phyloP scores from a whole-genome alignment of 345 rosid species.

The Tarenaya hassleriana region DNA sequence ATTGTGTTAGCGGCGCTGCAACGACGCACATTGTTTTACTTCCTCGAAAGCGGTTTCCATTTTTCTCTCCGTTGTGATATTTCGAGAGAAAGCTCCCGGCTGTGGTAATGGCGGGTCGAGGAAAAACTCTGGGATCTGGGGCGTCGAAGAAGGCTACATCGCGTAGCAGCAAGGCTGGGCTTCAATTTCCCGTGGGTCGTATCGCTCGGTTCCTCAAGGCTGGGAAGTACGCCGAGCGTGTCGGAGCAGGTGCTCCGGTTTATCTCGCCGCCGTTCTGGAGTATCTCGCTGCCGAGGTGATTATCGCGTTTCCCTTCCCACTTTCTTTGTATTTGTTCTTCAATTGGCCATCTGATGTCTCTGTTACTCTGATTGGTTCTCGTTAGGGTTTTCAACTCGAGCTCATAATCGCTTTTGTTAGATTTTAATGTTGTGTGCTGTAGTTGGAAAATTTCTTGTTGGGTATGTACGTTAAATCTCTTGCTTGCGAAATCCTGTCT shows the following conservation, averaged over 20 bases:
- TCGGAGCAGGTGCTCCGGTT: conserved; percentile 97
- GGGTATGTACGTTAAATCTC: background rate
- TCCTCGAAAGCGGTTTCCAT: background rate
- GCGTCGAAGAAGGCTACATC: conserved; percentile 79
- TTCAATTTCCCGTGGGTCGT: conserved; percentile 92
- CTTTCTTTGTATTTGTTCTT: background rate
- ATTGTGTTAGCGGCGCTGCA: conserved; percentile 7
- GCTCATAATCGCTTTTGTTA: background rate
- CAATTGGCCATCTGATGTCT: background rate
- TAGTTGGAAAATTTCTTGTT: background rate
- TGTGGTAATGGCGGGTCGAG: conserved; percentile 69
- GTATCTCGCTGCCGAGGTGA: conserved; percentile 89
- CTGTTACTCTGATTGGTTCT: background rate
- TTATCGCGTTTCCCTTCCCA: background rate
- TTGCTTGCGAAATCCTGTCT: background rate
- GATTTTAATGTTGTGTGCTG: background rate
- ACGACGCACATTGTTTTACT: background rate
- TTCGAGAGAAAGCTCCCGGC: background rate
- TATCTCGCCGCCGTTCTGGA: conserved; percentile 98
- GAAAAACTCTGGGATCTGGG: conserved; percentile 81
- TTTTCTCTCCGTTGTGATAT: background rate
- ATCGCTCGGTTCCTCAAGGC: conserved; percentile 89
- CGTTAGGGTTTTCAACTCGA: conserved; percentile 16
- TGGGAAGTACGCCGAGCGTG: conserved; percentile 93
- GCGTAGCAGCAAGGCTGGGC: conserved; percentile 91